A percentile compares a stretch with the other conserved stretches of the same genome.
Evolutionary conservation across 495 filamentous ascomycete genomes (phyloP).

Genomic region (Paragyromitra xinjiangensis): DNA sequence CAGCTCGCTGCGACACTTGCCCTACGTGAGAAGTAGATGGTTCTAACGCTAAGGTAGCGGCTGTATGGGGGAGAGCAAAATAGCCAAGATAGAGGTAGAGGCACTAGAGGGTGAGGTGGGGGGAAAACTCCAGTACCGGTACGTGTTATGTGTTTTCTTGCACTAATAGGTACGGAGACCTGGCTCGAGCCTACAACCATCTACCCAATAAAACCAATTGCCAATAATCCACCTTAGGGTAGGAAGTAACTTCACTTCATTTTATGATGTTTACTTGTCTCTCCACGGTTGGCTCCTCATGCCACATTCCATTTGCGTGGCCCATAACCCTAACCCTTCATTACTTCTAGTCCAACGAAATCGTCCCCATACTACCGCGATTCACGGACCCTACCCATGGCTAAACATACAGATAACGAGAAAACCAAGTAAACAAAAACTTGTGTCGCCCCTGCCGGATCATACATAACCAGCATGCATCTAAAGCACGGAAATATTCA

Average conservation of each 20-base stretch:
- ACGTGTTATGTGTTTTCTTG: too few relatives aligned
- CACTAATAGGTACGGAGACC: too few relatives aligned
- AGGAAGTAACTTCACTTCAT: not conserved
- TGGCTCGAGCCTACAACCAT: not conserved
- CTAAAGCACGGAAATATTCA: slow-evolving; percentile 27
- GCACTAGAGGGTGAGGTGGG: too few relatives aligned
- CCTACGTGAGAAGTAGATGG: too few relatives aligned
- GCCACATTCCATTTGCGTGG: not conserved
- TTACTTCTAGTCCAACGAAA: not conserved
- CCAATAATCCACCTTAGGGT: not conserved
- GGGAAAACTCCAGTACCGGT: too few relatives aligned
- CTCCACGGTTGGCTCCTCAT: not conserved
- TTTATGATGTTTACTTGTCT: slow-evolving; percentile 1
- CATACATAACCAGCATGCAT: not conserved
- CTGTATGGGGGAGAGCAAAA: too few relatives aligned
- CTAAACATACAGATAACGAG: not conserved
- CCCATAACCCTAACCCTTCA: slow-evolving; percentile 15
- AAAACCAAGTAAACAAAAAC: not conserved
- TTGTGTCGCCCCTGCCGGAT: not conserved
- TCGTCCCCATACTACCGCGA: not conserved
- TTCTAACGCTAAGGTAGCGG: too few relatives aligned
- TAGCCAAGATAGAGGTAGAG: too few relatives aligned
- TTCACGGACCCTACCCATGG: not conserved
- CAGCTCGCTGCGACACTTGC: too few relatives aligned
- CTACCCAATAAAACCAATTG: not conserved